Evolutionary conservation across 441 rosid genomes (phyloP).

Genomic region (Syzygium syzygioides): DNA sequence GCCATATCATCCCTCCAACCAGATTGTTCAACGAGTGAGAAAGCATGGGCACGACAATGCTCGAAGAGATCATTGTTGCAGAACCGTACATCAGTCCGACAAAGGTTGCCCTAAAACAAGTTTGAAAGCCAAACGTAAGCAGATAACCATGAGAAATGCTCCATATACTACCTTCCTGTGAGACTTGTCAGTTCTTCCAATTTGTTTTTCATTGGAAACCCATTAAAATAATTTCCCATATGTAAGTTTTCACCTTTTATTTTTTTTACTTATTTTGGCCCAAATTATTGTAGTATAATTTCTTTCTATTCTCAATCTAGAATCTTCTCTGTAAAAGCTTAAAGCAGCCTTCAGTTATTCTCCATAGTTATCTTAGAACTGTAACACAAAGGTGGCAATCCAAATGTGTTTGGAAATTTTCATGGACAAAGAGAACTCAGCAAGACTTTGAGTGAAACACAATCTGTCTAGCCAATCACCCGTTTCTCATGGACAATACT

Average conservation of each 20-base stretch:
- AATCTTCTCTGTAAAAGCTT: not conserved
- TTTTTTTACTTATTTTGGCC: not conserved
- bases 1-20: constrained; percentile 73
- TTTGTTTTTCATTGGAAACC: not conserved
- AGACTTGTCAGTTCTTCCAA: not conserved
- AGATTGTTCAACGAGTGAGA: constrained; percentile 82
- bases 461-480: not conserved
- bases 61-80: constrained; percentile 56
- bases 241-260: not conserved
- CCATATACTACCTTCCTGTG: not conserved
- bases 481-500: not conserved
- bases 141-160: not conserved
- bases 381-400: not conserved
- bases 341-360: not conserved
- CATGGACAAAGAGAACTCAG: not conserved
- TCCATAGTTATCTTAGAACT: not conserved
- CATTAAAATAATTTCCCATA: not conserved
- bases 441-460: not conserved
- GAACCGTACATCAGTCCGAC: constrained; percentile 73
- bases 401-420: not conserved
- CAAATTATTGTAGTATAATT: not conserved
- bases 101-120: constrained; percentile 67
- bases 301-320: not conserved
- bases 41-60: constrained; percentile 67
- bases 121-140: not conserved